phyloP scores from a whole-genome alignment of 768 basidiomycete species.

The Boletus bicolor region DNA sequence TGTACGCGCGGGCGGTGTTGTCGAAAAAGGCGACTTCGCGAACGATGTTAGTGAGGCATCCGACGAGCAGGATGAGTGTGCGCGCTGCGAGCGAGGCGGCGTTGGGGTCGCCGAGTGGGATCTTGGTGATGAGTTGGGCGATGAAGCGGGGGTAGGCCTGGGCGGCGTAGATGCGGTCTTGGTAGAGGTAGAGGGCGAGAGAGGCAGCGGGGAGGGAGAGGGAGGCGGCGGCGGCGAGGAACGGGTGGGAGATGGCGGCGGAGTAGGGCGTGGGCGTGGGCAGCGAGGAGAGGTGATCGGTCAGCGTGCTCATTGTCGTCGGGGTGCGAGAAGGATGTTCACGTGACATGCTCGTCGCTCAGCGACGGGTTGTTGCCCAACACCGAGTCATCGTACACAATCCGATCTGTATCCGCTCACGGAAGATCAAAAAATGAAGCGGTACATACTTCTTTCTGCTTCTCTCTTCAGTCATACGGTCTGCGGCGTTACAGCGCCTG shows the following conservation, averaged over 20 bases:
- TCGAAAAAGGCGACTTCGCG: slow-evolving; percentile 61
- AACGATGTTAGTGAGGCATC: slow-evolving; percentile 55
- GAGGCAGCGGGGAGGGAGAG: slow-evolving; percentile 45
- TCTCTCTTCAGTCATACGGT: too few relatives aligned
- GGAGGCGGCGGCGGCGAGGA: slow-evolving; percentile 56
- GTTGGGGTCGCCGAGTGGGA: slow-evolving; percentile 39
- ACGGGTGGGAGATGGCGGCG: slow-evolving; percentile 52
- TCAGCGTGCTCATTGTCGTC: slow-evolving; percentile 9
- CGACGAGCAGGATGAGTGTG: slow-evolving; percentile 46
- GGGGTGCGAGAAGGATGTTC: too few relatives aligned
- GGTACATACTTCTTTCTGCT: too few relatives aligned
- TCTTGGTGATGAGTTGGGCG: slow-evolving; percentile 57
- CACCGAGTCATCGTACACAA: too few relatives aligned
- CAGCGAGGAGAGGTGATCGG: slow-evolving; percentile 37
- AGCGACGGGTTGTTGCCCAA: too few relatives aligned
- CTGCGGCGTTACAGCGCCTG: too few relatives aligned
- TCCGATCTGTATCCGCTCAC: too few relatives aligned
- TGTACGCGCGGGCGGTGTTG: slow-evolving; percentile 42
- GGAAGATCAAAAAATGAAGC: too few relatives aligned
- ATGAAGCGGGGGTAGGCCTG: slow-evolving; percentile 75
- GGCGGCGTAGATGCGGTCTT: slow-evolving; percentile 72
- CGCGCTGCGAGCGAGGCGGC: slow-evolving; percentile 25
- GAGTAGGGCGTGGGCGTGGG: slow-evolving; percentile 38
- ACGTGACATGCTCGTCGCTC: too few relatives aligned
- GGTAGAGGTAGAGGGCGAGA: slow-evolving; percentile 63